Conservation (phyloP, 139 green algal genomes). For the Bryopsis sp. region DNA sequence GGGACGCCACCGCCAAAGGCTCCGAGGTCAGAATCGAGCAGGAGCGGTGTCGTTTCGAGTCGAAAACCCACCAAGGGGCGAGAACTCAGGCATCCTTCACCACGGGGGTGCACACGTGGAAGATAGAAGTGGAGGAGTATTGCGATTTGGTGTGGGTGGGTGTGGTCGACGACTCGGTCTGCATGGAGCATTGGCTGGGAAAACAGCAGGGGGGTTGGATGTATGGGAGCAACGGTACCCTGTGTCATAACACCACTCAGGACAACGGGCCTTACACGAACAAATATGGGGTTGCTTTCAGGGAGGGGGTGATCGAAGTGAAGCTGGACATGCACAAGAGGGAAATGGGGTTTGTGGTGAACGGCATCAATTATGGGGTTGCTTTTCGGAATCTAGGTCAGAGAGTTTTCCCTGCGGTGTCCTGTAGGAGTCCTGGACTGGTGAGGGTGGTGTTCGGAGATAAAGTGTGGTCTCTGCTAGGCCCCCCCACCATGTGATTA, state of each 20-base stretch:
- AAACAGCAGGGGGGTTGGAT: conserved; percentile 12
- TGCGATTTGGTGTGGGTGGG: conserved; percentile 17
- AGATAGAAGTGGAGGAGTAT: conserved; percentile 13
- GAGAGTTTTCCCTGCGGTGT: conserved; percentile 13
- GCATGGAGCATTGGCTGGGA: conserved; percentile 15
- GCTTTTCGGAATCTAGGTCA: conserved; percentile 1
- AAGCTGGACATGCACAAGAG: conserved; percentile 16
- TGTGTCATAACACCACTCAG: conserved; percentile 10
- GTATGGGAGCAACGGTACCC: conserved; percentile 12
- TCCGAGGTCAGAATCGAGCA: conserved; percentile 8
- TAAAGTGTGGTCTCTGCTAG: conserved; percentile 6
- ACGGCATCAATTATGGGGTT: conserved; percentile 12
- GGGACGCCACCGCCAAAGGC: neutral
- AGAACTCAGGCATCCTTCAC: neutral
- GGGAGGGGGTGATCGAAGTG: neutral
- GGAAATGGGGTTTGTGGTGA: conserved; percentile 9
- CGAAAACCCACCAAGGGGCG: conserved; percentile 4
- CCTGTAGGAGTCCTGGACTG: conserved; percentile 3
- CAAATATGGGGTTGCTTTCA: conserved; percentile 7
- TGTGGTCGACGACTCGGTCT: neutral
- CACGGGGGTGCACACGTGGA: conserved; percentile 7
- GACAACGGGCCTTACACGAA: conserved; percentile 15
- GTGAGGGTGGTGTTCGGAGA: conserved; percentile 10
- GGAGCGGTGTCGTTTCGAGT: conserved; percentile 13
- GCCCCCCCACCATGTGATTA: too few relatives aligned